Evolutionary conservation across 345 rosid genomes (phyloP).

Genomic region (Physaria fendleri): DNA sequence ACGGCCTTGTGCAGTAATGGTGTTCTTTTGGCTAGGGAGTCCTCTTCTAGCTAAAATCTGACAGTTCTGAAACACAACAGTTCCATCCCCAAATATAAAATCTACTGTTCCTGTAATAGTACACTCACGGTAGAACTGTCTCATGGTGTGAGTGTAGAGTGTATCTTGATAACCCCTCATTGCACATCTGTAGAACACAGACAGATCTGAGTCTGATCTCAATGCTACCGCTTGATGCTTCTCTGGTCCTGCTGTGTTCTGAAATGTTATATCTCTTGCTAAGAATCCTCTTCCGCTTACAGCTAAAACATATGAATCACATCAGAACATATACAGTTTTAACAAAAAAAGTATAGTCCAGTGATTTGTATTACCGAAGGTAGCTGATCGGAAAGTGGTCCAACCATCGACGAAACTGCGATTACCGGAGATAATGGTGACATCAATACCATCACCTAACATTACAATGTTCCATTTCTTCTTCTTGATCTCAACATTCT

Average conservation of each 20-base stretch:
- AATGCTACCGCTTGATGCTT: constrained; percentile 91
- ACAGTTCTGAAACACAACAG: constrained; percentile 80
- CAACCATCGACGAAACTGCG: constrained; percentile 65
- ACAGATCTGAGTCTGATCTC: constrained; percentile 73
- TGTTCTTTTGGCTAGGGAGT: constrained; percentile 65
- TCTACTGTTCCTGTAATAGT: constrained; percentile 74
- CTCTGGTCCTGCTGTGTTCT: constrained; percentile 84
- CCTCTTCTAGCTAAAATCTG: constrained; percentile 54
- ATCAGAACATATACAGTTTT: no score
- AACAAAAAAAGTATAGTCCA: no score
- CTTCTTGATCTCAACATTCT: constrained; percentile 77
- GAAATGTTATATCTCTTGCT: constrained; percentile 72
- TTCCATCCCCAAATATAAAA: constrained; percentile 80
- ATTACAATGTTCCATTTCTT: constrained; percentile 79
- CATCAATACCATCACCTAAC: constrained; percentile 71
- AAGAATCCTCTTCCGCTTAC: constrained; percentile 86
- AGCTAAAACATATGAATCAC: constrained; percentile 35
- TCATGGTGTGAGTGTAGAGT: constrained; percentile 76
- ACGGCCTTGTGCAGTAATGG: constrained; percentile 85
- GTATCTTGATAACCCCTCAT: constrained; percentile 80
- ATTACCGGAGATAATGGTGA: constrained; percentile 58
- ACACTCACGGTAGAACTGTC: constrained; percentile 87
- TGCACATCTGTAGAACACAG: constrained; percentile 59
- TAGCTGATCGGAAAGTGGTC: constrained; percentile 91
- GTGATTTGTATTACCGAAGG: constrained; percentile 88